Evolutionary conservation across 768 basidiomycete species (phyloP), one percentile per base, ranked within the genome.

Genomic region (Russula earlei): DNA sequence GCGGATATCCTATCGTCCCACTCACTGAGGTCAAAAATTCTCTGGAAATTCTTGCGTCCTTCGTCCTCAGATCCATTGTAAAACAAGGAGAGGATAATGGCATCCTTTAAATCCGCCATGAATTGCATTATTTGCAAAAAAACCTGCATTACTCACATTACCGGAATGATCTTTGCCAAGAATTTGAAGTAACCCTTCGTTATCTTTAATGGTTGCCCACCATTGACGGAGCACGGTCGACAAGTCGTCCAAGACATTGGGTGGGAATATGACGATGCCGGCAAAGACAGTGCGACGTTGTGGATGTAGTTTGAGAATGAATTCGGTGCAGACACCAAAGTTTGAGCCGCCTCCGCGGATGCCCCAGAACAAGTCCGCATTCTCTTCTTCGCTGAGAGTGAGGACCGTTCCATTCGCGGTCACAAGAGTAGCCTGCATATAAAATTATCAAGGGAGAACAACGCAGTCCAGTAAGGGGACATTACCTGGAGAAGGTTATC

Each of bases 291-390:
- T 76, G 15, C 65, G 62, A 8, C 74, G 72, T 59, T 82, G 80
- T 9, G 76, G 76, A 60, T 81, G 71, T 42, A 81, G 62, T 56
- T 65, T 73, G 64, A 58, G 68, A 49, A 59, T 70, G 55, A 82
- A 81, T 56, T 79, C 74, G 6, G 77, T 77, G 52, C 77, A 75
- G 20, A 81, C 74, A 19, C 80, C 80, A 60, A 80, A 80, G n/a
- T n/a, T n/a, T n/a, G n/a, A n/a, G n/a, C n/a, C n/a, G n/a, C n/a
- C n/a, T n/a, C n/a, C n/a, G n/a, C 78, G 70, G 44, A 81, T 72
- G 22, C 67, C 79, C 62, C 77, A 81, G 66, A 78, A 80, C n/a
- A 81, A 67, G 52, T 81, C 79, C 1, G 63, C 1, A 51, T 72
- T 63, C 49, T 64, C 56, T 2, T 49, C 43, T 17, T 58, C 61